Conservation (phyloP, 805 yeast species). For the Ogataea dorogensis region DNA sequence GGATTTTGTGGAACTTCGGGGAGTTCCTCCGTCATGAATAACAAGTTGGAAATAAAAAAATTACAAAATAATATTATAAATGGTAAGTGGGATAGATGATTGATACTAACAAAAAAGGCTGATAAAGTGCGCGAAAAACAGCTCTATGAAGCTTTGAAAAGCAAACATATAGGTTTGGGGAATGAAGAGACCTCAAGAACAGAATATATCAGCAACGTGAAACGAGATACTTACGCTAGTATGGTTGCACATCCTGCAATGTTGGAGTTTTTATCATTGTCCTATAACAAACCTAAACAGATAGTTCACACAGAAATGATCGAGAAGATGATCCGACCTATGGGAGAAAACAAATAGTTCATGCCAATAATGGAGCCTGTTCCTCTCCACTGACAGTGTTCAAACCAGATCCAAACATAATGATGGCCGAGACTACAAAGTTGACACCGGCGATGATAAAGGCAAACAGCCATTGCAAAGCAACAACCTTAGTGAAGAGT, state of each 20-base stretch:
- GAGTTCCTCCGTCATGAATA: conserved; percentile 7
- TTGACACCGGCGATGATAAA: conserved; percentile 60
- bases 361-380: conserved; percentile 35
- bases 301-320: conserved; percentile 34
- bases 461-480: conserved; percentile 86
- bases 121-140: conserved; percentile 63
- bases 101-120: conserved; percentile 40
- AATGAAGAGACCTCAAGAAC: conserved; percentile 63
- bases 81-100: conserved; percentile 7
- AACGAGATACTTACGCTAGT: conserved; percentile 64
- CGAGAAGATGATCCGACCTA: conserved; percentile 40
- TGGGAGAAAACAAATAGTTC: conserved; percentile 5
- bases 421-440: conserved; percentile 48
- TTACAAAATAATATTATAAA: conserved; percentile 1
- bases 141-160: conserved; percentile 51
- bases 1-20: conserved; percentile 4
- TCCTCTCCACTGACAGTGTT: conserved; percentile 22
- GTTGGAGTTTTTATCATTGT: conserved; percentile 53
- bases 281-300: conserved; percentile 44
- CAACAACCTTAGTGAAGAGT: conserved; percentile 62
- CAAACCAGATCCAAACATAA: conserved; percentile 39
- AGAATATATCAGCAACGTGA: conserved; percentile 68
- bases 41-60: background rate
- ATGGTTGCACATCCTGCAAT: conserved; percentile 58
- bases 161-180: conserved; percentile 75